Base-by-base conservation (phyloP, 2,329 filamentous ascomycete species). In the Claviceps sp. region DNA sequence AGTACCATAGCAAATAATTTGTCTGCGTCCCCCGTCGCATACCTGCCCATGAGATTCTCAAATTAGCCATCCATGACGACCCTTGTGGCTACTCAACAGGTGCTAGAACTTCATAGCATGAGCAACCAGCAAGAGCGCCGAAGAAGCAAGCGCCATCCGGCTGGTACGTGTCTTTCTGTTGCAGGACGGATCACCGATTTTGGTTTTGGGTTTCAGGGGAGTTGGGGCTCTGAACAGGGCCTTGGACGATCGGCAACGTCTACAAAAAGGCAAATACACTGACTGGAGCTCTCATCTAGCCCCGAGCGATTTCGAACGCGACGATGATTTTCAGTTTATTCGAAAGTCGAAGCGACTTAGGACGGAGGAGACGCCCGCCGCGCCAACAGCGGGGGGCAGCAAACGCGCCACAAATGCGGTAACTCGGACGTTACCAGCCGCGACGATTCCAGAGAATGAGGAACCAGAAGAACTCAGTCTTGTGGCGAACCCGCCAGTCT, bases 281-380 rank as follows among this genome's bases (percentile, higher is more conserved):
- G 40, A 49, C 26, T 49, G 38, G 40, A 22, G 22, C n/a, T 26
- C 2, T 14, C n/a, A 36, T 24, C 37, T 56, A 71, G 71, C 69
- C 56, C 62, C 62, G 55, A 60, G 62, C 45, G 65, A 70, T 49
- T 84, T 87, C 60, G 85, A 90, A 65, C 78, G 85, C 61, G 82
- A 87, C 70, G 86, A 85, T 60, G 87, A 87, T 56, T 90, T 90
- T 60, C 73, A 81, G 53, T 90, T 89, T 64, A 81, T 82, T 56
- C 79, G 85, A 58, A 81, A 76, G 55, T 73, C 82, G 11, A 86
- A 86, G 62, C 70, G 78, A 61, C 73, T 75, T 55, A 88, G 84
- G 68, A 76, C 77, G 44, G 73, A 74, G 53, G 70, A 75, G 52
- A 65, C 70, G 16, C 26, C 24, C 41, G 24, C 44, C 18, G 41